A percentile compares a stretch with the other conserved stretches of the same genome.
Conservation (phyloP, 139 green algal species). For the Haematococcus sp. region DNA sequence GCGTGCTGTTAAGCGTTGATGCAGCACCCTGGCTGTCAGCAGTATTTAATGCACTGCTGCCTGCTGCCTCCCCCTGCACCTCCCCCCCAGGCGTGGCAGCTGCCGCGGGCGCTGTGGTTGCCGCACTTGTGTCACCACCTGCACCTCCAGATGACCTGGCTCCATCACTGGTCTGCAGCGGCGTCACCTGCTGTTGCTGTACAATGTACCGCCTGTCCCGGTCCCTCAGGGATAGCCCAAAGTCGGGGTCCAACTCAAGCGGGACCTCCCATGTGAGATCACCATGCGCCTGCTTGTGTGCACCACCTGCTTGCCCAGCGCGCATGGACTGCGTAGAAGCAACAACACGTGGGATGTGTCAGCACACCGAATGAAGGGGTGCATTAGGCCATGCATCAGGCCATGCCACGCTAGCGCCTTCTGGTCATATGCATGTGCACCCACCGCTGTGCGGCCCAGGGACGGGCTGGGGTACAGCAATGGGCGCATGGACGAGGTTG, state of each 20-base stretch:
- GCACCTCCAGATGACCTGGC: not conserved
- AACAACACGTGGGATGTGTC: too few relatives aligned
- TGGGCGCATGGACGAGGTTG: too few relatives aligned
- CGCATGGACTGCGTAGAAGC: too few relatives aligned
- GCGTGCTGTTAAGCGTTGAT: too few relatives aligned
- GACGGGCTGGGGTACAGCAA: too few relatives aligned
- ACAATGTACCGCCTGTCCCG: not conserved
- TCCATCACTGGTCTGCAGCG: not conserved
- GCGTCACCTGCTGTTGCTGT: not conserved
- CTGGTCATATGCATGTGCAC: too few relatives aligned
- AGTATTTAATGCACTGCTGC: too few relatives aligned
- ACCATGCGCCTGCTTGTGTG: not conserved
- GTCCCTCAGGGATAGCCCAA: slow-evolving; percentile 10
- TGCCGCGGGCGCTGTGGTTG: not conserved
- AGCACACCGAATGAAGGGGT: too few relatives aligned
- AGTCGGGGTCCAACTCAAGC: slow-evolving; percentile 22
- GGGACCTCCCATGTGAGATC: slow-evolving; percentile 56
- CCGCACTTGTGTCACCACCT: not conserved
- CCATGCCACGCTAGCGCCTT: too few relatives aligned
- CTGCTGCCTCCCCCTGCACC: not conserved
- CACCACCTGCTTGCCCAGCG: too few relatives aligned
- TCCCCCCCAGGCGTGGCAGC: not conserved
- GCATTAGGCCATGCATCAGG: too few relatives aligned
- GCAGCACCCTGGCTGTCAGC: not conserved
- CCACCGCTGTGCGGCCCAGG: too few relatives aligned